phyloP scores from a whole-genome alignment of 495 filamentous ascomycete genomes.

The Penicillium egyptiacum region DNA sequence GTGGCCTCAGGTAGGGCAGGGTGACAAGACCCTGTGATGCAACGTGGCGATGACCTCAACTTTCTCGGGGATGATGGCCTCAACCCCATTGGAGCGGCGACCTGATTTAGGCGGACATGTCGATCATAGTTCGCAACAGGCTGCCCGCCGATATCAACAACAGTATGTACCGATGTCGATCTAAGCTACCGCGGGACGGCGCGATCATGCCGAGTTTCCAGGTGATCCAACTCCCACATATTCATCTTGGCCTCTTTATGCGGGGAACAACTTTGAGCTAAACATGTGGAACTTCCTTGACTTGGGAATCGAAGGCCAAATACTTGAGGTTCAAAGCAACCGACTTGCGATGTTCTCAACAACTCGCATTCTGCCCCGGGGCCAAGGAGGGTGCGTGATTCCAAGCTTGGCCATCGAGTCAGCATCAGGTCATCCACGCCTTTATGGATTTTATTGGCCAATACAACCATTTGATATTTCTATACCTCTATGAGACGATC shows the following conservation, averaged over 20 bases:
- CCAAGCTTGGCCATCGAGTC: background rate
- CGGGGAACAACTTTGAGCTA: conserved; percentile 2
- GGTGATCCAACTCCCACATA: conserved; percentile 22
- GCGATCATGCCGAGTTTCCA: conserved; percentile 26
- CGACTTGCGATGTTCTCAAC: background rate
- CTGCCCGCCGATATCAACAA: conserved; percentile 8
- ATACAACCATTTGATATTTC: background rate
- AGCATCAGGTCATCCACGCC: background rate
- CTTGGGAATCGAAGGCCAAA: background rate
- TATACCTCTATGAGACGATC: background rate
- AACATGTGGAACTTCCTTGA: background rate
- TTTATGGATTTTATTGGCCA: background rate
- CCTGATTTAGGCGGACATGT: conserved; percentile 2
- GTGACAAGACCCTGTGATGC: conserved; percentile 31
- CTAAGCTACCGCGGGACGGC: conserved; percentile 6
- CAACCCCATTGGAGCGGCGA: conserved; percentile 13
- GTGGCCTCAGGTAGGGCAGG: conserved; percentile 18
- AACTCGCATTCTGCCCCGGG: background rate
- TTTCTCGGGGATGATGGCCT: background rate
- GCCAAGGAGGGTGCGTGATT: background rate
- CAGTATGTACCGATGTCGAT: background rate
- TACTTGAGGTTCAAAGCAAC: background rate
- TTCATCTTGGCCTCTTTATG: conserved; percentile 13
- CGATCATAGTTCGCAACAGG: conserved; percentile 22
- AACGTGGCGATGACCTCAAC: conserved; percentile 16